A percentile compares a stretch with the other conserved stretches of the same genome.
Evolutionary conservation across 805 yeast genomes (phyloP).

Genomic region (Wickerhamomyces tratensis): DNA sequence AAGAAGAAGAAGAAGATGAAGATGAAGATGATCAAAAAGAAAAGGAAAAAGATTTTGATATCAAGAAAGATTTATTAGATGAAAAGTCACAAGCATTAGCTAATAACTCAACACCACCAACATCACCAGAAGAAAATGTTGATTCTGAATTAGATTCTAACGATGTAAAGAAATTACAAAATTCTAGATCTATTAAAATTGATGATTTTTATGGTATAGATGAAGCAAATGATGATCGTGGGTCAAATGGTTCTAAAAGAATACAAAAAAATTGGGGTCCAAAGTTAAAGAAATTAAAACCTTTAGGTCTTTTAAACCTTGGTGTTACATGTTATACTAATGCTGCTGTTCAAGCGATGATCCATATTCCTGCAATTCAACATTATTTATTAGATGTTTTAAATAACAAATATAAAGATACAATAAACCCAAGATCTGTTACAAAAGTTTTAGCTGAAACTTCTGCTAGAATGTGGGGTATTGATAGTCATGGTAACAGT

Average conservation of each 20-base stretch:
- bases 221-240: constrained; percentile 50
- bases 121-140: constrained; percentile 21
- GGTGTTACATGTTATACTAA: constrained; percentile 98
- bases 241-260: constrained; percentile 48
- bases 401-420: constrained; percentile 37
- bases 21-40: constrained; percentile 8
- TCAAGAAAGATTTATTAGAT: constrained; percentile 18
- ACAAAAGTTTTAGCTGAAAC: constrained; percentile 61
- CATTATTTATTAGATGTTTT: constrained; percentile 68
- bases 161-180: constrained; percentile 19
- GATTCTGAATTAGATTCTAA: constrained; percentile 20
- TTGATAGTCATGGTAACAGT: constrained; percentile 29
- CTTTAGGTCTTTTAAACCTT: constrained; percentile 73
- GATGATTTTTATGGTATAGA: constrained; percentile 45
- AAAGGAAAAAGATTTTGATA: constrained; percentile 3
- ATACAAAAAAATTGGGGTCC: constrained; percentile 65
- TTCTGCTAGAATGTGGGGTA: constrained; percentile 57
- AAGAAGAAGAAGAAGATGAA: constrained; percentile 8
- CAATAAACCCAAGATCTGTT: constrained; percentile 47
- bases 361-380: constrained; percentile 86
- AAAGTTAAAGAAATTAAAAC: constrained; percentile 35
- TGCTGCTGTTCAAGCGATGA: constrained; percentile 83
- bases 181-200: constrained; percentile 39
- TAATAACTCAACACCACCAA: constrained; percentile 16
- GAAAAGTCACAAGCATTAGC: constrained; percentile 5